These are phyloP conservation scores for Colletotrichum lentis DNA, from an alignment of 2,329 filamentous ascomycete species.

Conservation along the genomic window DNA sequence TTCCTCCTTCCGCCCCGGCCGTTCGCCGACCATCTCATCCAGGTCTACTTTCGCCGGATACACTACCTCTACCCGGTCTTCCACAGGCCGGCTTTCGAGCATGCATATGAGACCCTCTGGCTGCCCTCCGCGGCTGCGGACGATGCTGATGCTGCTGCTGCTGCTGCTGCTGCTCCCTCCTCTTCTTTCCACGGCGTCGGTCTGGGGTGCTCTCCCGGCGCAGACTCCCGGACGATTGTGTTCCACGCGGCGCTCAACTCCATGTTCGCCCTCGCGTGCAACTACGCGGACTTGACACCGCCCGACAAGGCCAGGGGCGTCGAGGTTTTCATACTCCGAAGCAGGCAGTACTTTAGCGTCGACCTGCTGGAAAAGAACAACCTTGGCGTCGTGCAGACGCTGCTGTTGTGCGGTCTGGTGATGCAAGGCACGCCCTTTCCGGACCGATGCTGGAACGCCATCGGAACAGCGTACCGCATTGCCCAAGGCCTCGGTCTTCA, in stretches of 20 bases:
- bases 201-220: conserved; percentile 43
- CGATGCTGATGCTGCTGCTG: background rate
- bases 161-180: conserved; percentile 9
- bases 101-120: conserved; percentile 53
- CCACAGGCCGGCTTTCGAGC: conserved; percentile 51
- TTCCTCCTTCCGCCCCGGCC: conserved; percentile 51
- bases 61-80: conserved; percentile 56
- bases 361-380: conserved; percentile 48
- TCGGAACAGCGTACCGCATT: conserved; percentile 53
- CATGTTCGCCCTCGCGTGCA: conserved; percentile 53
- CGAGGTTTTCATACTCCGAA: conserved; percentile 13
- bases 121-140: conserved; percentile 31
- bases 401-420: conserved; percentile 51
- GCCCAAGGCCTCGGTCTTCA: conserved; percentile 55
- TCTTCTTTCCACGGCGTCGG: conserved; percentile 43
- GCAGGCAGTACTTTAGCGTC: conserved; percentile 40
- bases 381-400: conserved; percentile 51
- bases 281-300: conserved; percentile 40
- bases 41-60: conserved; percentile 50
- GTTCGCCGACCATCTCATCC: conserved; percentile 52
- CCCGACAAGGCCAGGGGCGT: conserved; percentile 5
- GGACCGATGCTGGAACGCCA: conserved; percentile 53
- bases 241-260: conserved; percentile 54
- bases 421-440: conserved; percentile 53
- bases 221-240: conserved; percentile 47